These are phyloP conservation scores for Penicillium aurantiogriseum DNA, from an alignment of 2,329 filamentous ascomycete genomes.

Conservation along the genomic window DNA sequence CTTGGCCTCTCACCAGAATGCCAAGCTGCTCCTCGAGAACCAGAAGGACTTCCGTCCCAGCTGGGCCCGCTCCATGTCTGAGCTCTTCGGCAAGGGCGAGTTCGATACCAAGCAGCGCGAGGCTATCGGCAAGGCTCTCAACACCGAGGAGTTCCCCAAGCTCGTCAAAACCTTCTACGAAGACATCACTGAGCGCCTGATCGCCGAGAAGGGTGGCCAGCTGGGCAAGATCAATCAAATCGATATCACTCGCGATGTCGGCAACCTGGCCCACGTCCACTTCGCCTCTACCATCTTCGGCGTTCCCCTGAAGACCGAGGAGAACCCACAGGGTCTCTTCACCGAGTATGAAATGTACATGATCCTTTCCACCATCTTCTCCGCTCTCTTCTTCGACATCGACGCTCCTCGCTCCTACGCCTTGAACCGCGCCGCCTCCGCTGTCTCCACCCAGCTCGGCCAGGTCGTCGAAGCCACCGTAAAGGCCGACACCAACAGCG, in stretches of 20 bases:
- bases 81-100: constrained; percentile 59
- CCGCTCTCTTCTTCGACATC: constrained; percentile 63
- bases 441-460: constrained; percentile 60
- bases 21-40: constrained; percentile 61
- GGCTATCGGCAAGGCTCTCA: constrained; percentile 58
- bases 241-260: constrained; percentile 64
- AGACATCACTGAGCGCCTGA: constrained; percentile 59
- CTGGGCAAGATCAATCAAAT: constrained; percentile 64
- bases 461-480: constrained; percentile 63
- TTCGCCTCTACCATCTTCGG: constrained; percentile 56
- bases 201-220: constrained; percentile 64
- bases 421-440: constrained; percentile 57
- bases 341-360: constrained; percentile 58
- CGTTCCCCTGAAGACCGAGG: constrained; percentile 55
- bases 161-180: constrained; percentile 68
- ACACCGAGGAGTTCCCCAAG: constrained; percentile 60
- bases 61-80: constrained; percentile 64
- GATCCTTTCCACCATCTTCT: constrained; percentile 65
- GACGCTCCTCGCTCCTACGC: constrained; percentile 67
- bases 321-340: constrained; percentile 53
- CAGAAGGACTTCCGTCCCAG: constrained; percentile 62
- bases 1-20: constrained; percentile 61
- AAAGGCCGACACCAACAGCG: constrained; percentile 58
- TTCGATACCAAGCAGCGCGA: constrained; percentile 53
- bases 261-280: constrained; percentile 56